Conservation (phyloP, 352 stramenopile genomes). For the Bremia lactucae region DNA sequence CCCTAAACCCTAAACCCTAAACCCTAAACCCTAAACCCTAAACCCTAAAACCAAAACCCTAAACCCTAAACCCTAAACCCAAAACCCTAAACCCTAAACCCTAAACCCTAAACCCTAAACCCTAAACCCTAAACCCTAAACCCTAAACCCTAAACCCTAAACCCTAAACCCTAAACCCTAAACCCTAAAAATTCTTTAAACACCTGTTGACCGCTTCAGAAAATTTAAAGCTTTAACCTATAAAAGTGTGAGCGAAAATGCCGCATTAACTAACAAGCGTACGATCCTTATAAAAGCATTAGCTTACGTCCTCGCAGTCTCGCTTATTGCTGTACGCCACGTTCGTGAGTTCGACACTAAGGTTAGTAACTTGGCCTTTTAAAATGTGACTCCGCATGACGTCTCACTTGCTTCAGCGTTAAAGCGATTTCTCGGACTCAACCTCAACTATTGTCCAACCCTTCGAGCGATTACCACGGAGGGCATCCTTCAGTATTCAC, state of each 20-base stretch:
- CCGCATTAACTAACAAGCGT: neutral
- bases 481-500: neutral
- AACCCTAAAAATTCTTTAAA: neutral
- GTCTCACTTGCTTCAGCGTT: neutral
- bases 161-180: neutral
- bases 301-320: neutral
- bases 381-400: neutral
- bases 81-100: neutral
- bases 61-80: neutral
- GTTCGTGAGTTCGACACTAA: neutral
- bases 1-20: neutral
- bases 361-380: neutral
- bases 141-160: neutral
- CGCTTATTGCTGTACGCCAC: neutral
- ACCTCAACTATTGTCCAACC: neutral
- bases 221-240: no score
- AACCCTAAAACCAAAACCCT: neutral
- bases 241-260: no score
- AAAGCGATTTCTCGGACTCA: neutral
- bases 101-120: neutral
- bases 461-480: neutral
- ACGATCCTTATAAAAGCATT: neutral
- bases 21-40: neutral
- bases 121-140: neutral
- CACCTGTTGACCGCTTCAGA: no score